These are phyloP conservation scores for Hemileia vastatrix DNA, from an alignment of 1,284 basidiomycete species.

Conservation along the genomic window DNA sequence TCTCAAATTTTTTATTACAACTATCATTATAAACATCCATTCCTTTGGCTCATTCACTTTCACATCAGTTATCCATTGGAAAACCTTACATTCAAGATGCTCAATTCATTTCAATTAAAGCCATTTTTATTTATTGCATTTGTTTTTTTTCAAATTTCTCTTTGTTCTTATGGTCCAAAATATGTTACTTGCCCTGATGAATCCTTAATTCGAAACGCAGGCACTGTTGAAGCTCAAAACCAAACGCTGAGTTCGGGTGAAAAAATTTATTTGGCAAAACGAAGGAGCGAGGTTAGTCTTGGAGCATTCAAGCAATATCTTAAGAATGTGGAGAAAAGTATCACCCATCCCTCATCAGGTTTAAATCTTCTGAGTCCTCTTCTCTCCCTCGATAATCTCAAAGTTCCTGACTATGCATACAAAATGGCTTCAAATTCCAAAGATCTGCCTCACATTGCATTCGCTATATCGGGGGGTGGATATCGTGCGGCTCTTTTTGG, in stretches of 20 bases:
- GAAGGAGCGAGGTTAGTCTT: neutral
- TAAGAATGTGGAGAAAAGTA: slow-evolving; percentile 4
- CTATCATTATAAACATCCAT: no score
- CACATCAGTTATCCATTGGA: no score
- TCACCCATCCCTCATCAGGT: no score
- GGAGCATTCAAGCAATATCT: neutral
- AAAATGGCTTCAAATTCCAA: slow-evolving; percentile 2
- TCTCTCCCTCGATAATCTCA: neutral
- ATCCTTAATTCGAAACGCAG: slow-evolving; percentile 2
- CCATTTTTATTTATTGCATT: neutral
- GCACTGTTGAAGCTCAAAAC: slow-evolving; percentile 2
- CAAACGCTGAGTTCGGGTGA: slow-evolving; percentile 7
- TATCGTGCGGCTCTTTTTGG: slow-evolving; percentile 7
- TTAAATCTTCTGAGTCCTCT: no score
- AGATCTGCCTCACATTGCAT: slow-evolving; percentile 13
- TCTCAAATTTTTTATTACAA: no score
- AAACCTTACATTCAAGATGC: no score
- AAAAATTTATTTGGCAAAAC: neutral
- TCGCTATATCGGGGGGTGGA: slow-evolving; percentile 20
- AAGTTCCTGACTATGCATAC: slow-evolving; percentile 1
- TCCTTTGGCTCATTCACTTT: no score
- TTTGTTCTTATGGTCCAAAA: slow-evolving; percentile 4
- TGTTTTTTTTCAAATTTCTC: neutral
- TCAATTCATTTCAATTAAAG: neutral
- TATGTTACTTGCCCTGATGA: neutral